Percentiles rank a stretch among this genome's conserved stretches.
These are phyloP conservation scores for Cetradonia linearis DNA, from an alignment of 495 filamentous ascomycete species.

Conservation along the genomic window DNA sequence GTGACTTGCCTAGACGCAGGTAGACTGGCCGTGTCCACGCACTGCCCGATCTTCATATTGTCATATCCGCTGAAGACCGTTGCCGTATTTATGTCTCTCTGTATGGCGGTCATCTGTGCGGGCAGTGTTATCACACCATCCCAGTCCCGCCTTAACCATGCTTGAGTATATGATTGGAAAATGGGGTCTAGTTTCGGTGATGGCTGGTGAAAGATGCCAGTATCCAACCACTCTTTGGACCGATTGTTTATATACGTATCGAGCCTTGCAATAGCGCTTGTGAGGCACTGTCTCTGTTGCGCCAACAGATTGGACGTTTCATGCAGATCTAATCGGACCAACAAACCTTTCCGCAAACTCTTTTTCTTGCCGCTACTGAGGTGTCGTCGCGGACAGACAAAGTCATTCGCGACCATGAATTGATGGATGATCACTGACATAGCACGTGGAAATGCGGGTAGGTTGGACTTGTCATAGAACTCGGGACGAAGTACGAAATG, in stretches of 20 bases:
- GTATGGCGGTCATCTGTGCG: background rate
- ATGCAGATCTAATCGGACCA: background rate
- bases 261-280: background rate
- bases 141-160: slow-evolving; percentile 2
- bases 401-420: background rate
- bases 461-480: background rate
- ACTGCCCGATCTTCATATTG: background rate
- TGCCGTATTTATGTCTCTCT: background rate
- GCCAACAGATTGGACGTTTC: background rate
- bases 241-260: background rate
- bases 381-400: background rate
- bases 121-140: background rate
- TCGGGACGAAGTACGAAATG: background rate
- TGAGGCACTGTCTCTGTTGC: background rate
- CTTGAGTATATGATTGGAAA: background rate
- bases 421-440: background rate
- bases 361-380: background rate
- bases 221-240: background rate
- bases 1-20: background rate
- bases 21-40: background rate
- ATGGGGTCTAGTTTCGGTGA: background rate
- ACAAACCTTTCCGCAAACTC: background rate
- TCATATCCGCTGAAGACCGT: background rate
- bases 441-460: background rate
- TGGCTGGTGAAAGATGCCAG: background rate